Evolutionary conservation across 129 eudicot species (phyloP).

Genomic region (Helianthus annuus): HanXRQr2.0-SUNRISE NC_035439.2:16456565-16457064

Average conservation of each 20-base stretch:
- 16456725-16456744: background rate
- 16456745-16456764: background rate
- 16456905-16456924: background rate
- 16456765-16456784: slow-evolving; percentile 1
- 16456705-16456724: slow-evolving; percentile 5
- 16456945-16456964: background rate
- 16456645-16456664: background rate
- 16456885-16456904: background rate
- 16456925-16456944: background rate
- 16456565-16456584: too few relatives aligned
- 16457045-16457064: background rate
- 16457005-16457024: background rate
- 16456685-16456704: background rate
- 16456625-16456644: too few relatives aligned
- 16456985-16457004: background rate
- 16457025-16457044: slow-evolving; percentile 7
- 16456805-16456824: slow-evolving; percentile 7
- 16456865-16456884: background rate
- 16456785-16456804: background rate
- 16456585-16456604: too few relatives aligned
- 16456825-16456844: background rate
- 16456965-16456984: background rate
- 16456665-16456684: background rate
- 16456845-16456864: background rate
- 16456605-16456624: too few relatives aligned